Evolutionary conservation across 371 early-diverging fungal species (phyloP).

Genomic region (Catenaria anguillulae): DNA sequence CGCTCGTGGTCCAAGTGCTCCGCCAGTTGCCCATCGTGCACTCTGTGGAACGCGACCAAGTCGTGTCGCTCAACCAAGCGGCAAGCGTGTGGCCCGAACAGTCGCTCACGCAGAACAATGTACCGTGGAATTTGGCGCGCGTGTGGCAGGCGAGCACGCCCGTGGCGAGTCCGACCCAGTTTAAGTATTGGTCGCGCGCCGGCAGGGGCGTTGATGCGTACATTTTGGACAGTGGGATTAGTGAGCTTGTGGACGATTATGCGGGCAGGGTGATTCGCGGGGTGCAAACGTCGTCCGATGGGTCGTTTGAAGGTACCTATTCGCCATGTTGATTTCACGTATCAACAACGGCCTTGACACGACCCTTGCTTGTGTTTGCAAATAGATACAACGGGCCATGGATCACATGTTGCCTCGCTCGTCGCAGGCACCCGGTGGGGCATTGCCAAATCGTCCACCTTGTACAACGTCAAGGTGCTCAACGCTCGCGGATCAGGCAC

Average conservation of each 20-base stretch:
- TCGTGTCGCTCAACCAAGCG: neutral
- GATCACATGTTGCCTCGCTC: slow-evolving; percentile 44
- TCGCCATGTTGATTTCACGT: no score
- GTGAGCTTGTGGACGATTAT: neutral
- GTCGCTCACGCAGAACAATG: neutral
- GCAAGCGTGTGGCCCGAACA: neutral
- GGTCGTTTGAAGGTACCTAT: no score
- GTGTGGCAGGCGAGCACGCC: neutral
- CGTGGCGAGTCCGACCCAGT: no score
- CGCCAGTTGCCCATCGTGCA: neutral
- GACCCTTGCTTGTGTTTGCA: no score
- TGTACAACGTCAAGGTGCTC: slow-evolving; percentile 51
- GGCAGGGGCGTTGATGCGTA: slow-evolving; percentile 46
- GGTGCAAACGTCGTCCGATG: no score
- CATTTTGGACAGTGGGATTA: slow-evolving; percentile 65
- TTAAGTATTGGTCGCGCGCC: no score
- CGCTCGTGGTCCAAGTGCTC: neutral
- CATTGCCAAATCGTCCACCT: slow-evolving; percentile 45
- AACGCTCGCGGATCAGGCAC: slow-evolving; percentile 5
- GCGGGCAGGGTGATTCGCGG: neutral
- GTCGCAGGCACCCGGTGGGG: slow-evolving; percentile 45
- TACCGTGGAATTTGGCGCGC: neutral
- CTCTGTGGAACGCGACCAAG: neutral
- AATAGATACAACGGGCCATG: slow-evolving; percentile 31
- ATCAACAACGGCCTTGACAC: no score